Conservation (phyloP, 2,329 filamentous ascomycete genomes). For the Ceratocystis papillata region DNA sequence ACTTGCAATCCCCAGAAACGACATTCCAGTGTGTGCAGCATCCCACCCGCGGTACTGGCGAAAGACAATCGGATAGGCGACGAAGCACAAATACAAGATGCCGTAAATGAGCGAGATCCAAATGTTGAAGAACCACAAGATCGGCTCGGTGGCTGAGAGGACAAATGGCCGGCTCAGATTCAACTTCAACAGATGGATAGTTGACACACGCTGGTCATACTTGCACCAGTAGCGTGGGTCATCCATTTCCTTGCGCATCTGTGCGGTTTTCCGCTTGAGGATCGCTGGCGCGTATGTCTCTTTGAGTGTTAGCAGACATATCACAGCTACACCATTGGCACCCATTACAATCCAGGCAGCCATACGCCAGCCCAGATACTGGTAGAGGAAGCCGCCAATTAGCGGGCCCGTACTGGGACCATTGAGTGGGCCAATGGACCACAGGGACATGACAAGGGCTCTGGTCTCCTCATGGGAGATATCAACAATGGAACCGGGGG, state of each 20-base stretch:
- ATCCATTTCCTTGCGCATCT: conserved; percentile 54
- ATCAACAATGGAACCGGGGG: conserved; percentile 72
- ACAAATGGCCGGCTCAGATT: conserved; percentile 70
- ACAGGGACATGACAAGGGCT: conserved; percentile 72
- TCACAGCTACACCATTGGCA: conserved; percentile 50
- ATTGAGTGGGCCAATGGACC: conserved; percentile 75
- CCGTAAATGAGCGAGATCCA: conserved; percentile 78
- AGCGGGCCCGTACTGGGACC: conserved; percentile 39
- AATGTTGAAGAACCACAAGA: conserved; percentile 57
- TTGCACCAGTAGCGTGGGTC: conserved; percentile 67
- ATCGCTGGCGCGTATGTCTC: conserved; percentile 71
- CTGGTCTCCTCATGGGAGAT: conserved; percentile 71
- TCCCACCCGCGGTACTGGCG: conserved; percentile 63
- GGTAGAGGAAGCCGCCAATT: conserved; percentile 62
- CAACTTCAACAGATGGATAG: conserved; percentile 56
- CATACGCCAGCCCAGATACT: conserved; percentile 80
- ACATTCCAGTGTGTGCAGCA: conserved; percentile 59
- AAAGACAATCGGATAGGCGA: conserved; percentile 82
- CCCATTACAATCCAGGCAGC: conserved; percentile 73
- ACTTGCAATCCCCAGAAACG: conserved; percentile 61
- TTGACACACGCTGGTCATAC: conserved; percentile 61
- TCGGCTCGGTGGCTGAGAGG: conserved; percentile 70
- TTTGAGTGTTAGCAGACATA: conserved; percentile 48
- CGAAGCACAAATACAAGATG: conserved; percentile 81
- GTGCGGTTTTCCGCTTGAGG: conserved; percentile 54